Evolutionary conservation across 1,139 yeast species (phyloP), one percentile per base, ranked within the genome.

Genomic region (Candida glucosophila): DNA sequence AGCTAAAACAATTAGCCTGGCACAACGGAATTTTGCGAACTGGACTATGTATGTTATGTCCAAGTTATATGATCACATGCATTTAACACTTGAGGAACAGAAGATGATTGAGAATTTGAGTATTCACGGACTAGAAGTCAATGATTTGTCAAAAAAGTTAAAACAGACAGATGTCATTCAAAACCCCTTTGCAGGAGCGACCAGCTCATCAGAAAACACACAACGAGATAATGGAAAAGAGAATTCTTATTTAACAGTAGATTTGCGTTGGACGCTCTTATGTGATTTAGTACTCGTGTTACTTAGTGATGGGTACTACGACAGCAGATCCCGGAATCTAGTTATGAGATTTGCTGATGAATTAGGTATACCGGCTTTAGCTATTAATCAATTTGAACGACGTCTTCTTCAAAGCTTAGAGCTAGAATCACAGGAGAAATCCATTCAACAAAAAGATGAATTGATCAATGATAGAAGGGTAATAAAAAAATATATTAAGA

Each of bases 331-430:
- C 4, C 64, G 97, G 33, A 68, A 92, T 0, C 55, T 90, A 12
- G 55, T 92, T 8, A 56, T 80, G 24, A 53, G 58, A 16, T 86
- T 88, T 44, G 90, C 90, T 0, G 44, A 59, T 2, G 58, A 66
- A 5, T 53, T 92, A 18, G 73, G 71, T 1, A 68, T 88, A 5
- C 43, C 68, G 0, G 40, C 58, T 9, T 47, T 83, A 15, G 97
- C 88, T 42, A 67, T 90, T 10, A 69, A 70, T 29, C 95, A 88
- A 47, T 92, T 92, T 50, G 98, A 92, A 50, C 69, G 93, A 42
- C 66, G 95, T 36, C 75, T 92, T 19, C 81, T 95, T 2, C 95
- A 86, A 40, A 81, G 95, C 13, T 54, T 92, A 27, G 96, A 92
- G 49, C 67, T 90, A 48, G 94, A 83, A 38, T 85, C 82, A 24